Percentiles rank a stretch among this genome's conserved stretches.
Evolutionary conservation across 805 yeast species (phyloP).

Genomic region (Candida ortonii): DNA sequence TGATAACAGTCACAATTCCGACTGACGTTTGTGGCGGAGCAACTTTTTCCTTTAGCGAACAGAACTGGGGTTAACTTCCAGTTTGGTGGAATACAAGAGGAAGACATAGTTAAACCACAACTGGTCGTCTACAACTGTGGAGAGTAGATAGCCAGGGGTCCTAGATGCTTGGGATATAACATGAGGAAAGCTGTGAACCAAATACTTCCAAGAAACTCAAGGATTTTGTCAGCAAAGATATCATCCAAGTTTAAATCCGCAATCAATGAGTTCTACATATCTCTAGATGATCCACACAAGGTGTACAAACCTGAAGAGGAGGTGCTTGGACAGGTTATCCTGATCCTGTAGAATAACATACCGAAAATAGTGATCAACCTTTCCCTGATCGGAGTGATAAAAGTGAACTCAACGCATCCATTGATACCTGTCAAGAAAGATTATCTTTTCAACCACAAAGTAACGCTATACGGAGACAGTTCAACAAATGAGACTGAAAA

Average conservation of each 20-base stretch:
- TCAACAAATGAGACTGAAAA: constrained; percentile 20
- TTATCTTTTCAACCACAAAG: constrained; percentile 55
- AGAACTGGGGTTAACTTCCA: too few species aligned
- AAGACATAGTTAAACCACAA: too few species aligned
- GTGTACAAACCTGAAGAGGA: constrained; percentile 79
- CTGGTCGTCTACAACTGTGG: too few species aligned
- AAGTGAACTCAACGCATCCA: constrained; percentile 51
- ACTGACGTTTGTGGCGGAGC: too few species aligned
- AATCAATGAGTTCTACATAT: constrained; percentile 65
- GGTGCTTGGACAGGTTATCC: constrained; percentile 59
- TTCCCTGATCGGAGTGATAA: constrained; percentile 55
- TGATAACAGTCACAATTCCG: too few species aligned
- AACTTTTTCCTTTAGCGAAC: too few species aligned
- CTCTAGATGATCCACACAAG: constrained; percentile 71
- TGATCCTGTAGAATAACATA: constrained; percentile 54
- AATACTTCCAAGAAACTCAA: constrained; percentile 34
- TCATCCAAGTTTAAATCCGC: constrained; percentile 21
- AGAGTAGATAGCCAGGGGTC: too few species aligned
- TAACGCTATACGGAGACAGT: constrained; percentile 52
- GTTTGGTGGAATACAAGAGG: too few species aligned
- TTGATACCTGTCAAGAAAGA: constrained; percentile 49
- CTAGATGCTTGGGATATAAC: not conserved
- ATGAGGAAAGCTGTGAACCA: constrained; percentile 55
- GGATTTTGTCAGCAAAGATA: constrained; percentile 20
- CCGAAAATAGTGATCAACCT: constrained; percentile 52